Evolutionary conservation across 2,329 filamentous ascomycete species (phyloP), one percentile per base, ranked within the genome.

Genomic region (Exophiala xenobiotica): DNA sequence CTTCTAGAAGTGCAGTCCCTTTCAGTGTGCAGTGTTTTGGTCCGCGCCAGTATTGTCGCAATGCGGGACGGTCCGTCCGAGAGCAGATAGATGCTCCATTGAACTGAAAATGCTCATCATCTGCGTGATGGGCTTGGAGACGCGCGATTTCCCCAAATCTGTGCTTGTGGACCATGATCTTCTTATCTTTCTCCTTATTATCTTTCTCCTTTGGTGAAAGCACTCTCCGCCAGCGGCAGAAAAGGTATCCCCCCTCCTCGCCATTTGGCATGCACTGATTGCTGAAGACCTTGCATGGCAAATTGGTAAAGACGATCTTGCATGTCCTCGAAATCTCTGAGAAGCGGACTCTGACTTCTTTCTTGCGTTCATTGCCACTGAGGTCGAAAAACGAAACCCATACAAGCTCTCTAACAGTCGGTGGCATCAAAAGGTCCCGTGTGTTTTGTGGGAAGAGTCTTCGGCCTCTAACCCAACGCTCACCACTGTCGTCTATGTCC

Each of bases 171-270:
- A n/a, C n/a, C n/a, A n/a, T n/a, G n/a, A n/a, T n/a, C n/a, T n/a
- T n/a, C n/a, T n/a, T n/a, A n/a, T n/a, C n/a, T n/a, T n/a, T n/a
- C n/a, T n/a, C n/a, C n/a, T n/a, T n/a, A n/a, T n/a, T n/a, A n/a
- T n/a, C n/a, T n/a, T n/a, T n/a, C n/a, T n/a, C n/a, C n/a, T n/a
- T n/a, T n/a, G n/a, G n/a, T n/a, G 31, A 4, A 14, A 35, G n/a
- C n/a, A 16, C 31, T 12, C 38, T 40, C 14, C 22, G 18, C 11
- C 68, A 37, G 0, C 70, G 65, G 39, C 67, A 71, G 26, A 59
- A 68, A 0, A 72, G 46, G 1, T 22, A 23, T n/a, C n/a, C n/a
- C n/a, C n/a, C n/a, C n/a, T n/a, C n/a, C 8, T 40, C 18, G 20
- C 12, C 19, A 20, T 22, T 9, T 8, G 19, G n/a, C 3, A 22